phyloP scores from a whole-genome alignment of 257 asterid genomes.

The Rhazya stricta region DNA sequence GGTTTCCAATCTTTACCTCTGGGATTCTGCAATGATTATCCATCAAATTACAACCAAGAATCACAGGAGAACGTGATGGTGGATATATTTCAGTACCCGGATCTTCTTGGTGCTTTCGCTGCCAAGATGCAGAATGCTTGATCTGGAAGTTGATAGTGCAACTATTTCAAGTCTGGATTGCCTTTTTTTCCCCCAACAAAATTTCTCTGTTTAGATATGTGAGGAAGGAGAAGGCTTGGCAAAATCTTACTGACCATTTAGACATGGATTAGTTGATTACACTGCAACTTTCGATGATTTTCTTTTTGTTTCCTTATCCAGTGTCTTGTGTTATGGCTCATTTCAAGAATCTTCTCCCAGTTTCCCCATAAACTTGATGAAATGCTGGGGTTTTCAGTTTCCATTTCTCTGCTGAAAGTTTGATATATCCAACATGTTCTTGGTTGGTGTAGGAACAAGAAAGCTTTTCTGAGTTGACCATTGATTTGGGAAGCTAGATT shows the following conservation, averaged over 20 bases:
- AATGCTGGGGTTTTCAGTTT: neutral
- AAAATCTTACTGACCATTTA: too few species aligned
- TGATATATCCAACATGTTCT: neutral
- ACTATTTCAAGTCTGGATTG: too few species aligned
- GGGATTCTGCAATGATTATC: conserved; percentile 17
- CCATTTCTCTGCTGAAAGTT: neutral
- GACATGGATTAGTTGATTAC: too few species aligned
- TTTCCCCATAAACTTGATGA: neutral
- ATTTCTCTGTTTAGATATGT: neutral
- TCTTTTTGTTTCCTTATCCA: neutral
- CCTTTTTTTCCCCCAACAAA: too few species aligned
- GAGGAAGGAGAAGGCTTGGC: neutral
- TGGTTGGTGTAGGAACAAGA: neutral
- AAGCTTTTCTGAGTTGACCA: conserved; percentile 16
- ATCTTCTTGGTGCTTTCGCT: conserved; percentile 26
- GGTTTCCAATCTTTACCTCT: conserved; percentile 19
- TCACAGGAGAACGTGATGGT: conserved; percentile 20
- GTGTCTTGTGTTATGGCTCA: neutral
- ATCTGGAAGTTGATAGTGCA: neutral
- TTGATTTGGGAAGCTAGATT: conserved; percentile 10
- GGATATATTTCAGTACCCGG: conserved; percentile 29
- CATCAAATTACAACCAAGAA: conserved; percentile 10
- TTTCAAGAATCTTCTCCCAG: too few species aligned
- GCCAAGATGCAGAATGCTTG: conserved; percentile 34
- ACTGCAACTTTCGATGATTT: too few species aligned